A percentile compares a stretch with the other conserved stretches of the same genome.
phyloP scores from a whole-genome alignment of 306 rosid genomes.

The Leucaena leucocephala region DNA sequence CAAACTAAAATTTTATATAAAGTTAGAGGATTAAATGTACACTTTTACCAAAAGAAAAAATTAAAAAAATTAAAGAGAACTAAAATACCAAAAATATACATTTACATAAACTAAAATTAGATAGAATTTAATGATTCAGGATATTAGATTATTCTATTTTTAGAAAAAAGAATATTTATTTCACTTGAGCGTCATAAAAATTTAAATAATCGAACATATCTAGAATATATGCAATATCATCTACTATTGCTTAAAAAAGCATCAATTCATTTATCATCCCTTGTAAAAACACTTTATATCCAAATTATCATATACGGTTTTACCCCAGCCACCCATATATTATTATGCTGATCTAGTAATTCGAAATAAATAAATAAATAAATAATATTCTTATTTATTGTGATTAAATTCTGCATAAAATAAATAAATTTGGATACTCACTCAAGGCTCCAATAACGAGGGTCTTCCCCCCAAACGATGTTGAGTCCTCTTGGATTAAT shows the following conservation, averaged over 20 bases:
- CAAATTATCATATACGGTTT: not conserved
- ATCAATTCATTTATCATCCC: not conserved
- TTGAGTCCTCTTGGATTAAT: slow-evolving; percentile 43
- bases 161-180: not conserved
- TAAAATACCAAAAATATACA: not conserved
- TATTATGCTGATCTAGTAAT: not conserved
- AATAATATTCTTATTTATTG: not conserved
- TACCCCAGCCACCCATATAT: not conserved
- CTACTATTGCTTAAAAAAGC: not conserved
- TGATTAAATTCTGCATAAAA: not conserved
- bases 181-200: not conserved
- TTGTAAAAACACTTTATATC: not conserved
- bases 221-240: not conserved
- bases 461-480: slow-evolving; percentile 46
- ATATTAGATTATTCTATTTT: no score
- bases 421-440: slow-evolving; percentile 29
- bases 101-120: not conserved
- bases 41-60: no score
- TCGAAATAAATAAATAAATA: not conserved
- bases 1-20: no score
- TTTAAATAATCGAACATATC: not conserved
- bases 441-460: slow-evolving; percentile 23
- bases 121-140: not conserved
- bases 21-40: no score
- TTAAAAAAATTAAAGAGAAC: not conserved